Evolutionary conservation across 1,139 yeast species (phyloP).

Genomic region (Yamadazyma sp.): DNA sequence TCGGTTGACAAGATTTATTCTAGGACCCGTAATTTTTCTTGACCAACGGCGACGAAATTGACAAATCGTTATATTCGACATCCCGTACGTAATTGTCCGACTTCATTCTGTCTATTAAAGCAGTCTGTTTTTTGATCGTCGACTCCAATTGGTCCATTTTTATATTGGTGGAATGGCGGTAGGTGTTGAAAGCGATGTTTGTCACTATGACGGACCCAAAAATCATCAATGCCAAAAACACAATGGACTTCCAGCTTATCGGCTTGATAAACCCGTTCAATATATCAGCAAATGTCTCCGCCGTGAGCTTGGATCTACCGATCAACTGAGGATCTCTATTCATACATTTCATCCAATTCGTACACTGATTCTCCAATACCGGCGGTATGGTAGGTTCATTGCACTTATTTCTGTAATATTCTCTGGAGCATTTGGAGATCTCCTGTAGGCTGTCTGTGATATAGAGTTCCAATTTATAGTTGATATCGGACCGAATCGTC

Average conservation of each 20-base stretch:
- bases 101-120: slow-evolving; percentile 10
- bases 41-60: slow-evolving; percentile 14
- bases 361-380: slow-evolving; percentile 71
- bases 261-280: slow-evolving; percentile 76
- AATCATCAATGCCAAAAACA: slow-evolving; percentile 30
- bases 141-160: slow-evolving; percentile 15
- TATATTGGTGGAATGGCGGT: slow-evolving; percentile 19
- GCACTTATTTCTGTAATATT: slow-evolving; percentile 75
- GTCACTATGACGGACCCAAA: slow-evolving; percentile 23
- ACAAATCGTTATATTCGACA: slow-evolving; percentile 8
- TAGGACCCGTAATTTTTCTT: slow-evolving; percentile 7
- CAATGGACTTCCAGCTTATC: slow-evolving; percentile 71
- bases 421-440: slow-evolving; percentile 68
- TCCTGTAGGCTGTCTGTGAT: slow-evolving; percentile 62
- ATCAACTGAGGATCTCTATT: slow-evolving; percentile 76
- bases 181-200: slow-evolving; percentile 22
- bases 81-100: slow-evolving; percentile 5
- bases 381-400: slow-evolving; percentile 52
- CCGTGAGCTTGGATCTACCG: slow-evolving; percentile 76
- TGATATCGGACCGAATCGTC: slow-evolving; percentile 70
- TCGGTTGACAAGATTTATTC: neutral
- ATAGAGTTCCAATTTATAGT: slow-evolving; percentile 63
- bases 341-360: slow-evolving; percentile 82
- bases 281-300: slow-evolving; percentile 80
- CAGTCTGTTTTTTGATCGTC: slow-evolving; percentile 17